These are phyloP conservation scores for Stellera chamaejasme DNA, from an alignment of 345 rosid species.

Conservation along the genomic window DNA sequence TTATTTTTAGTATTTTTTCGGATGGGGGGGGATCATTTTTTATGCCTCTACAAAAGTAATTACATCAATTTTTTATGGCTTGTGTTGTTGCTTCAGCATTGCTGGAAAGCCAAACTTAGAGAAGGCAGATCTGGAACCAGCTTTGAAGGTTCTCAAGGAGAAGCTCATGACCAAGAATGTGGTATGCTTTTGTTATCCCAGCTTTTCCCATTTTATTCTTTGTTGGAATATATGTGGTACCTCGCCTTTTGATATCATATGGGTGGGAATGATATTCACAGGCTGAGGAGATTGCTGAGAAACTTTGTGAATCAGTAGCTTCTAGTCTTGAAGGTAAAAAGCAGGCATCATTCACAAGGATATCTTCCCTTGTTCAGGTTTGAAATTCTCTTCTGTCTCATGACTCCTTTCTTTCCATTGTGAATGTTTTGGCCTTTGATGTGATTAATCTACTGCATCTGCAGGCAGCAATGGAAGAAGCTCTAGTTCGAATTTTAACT, in stretches of 20 bases:
- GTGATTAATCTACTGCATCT: slow-evolving; percentile 9
- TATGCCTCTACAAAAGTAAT: neutral
- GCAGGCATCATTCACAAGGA: slow-evolving; percentile 91
- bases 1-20: no score
- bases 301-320: slow-evolving; percentile 96
- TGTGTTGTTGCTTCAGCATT: slow-evolving; percentile 42
- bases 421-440: neutral
- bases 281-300: slow-evolving; percentile 99
- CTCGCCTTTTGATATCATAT: slow-evolving; percentile 1
- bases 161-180: slow-evolving; percentile 99
- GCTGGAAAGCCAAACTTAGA: slow-evolving; percentile 98
- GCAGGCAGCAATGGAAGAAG: slow-evolving; percentile 97
- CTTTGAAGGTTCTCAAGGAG: slow-evolving; percentile 92
- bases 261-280: slow-evolving; percentile 19
- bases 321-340: slow-evolving; percentile 98
- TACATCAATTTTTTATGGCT: neutral
- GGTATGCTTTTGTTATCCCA: slow-evolving; percentile 37
- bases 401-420: neutral
- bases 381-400: slow-evolving; percentile 12
- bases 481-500: slow-evolving; percentile 91
- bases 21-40: neutral
- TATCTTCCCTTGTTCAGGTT: slow-evolving; percentile 96
- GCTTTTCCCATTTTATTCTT: no score
- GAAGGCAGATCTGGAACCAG: slow-evolving; percentile 85
- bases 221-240: neutral